phyloP scores from a whole-genome alignment of 2,329 filamentous ascomycete species.

The Microdochium paspali region DNA sequence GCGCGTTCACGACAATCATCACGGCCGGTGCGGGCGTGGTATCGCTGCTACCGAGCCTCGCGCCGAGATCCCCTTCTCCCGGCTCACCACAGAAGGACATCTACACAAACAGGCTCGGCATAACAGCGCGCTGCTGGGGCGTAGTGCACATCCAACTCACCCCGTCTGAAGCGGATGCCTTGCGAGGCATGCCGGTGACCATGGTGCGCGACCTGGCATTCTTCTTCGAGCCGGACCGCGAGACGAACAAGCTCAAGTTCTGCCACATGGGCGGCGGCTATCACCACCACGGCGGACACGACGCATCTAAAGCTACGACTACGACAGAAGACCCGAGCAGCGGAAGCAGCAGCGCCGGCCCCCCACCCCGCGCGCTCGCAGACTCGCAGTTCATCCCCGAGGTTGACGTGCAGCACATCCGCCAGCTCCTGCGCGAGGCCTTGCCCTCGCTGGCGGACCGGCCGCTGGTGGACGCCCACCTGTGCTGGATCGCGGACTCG shows the following conservation, averaged over 20 bases:
- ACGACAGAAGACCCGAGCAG: too few species aligned
- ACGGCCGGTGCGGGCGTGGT: slow-evolving; percentile 40
- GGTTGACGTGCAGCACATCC: slow-evolving; percentile 41
- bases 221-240: slow-evolving; percentile 54
- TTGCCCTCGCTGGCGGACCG: slow-evolving; percentile 19
- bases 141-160: slow-evolving; percentile 51
- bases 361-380: slow-evolving; percentile 29
- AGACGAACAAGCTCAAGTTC: slow-evolving; percentile 48
- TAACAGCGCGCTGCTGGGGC: slow-evolving; percentile 40
- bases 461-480: slow-evolving; percentile 42
- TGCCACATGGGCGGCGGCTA: slow-evolving; percentile 51
- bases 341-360: slow-evolving; percentile 23
- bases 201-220: slow-evolving; percentile 54
- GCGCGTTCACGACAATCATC: slow-evolving; percentile 34
- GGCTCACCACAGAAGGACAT: too few species aligned
- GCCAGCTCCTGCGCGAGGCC: slow-evolving; percentile 11
- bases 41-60: slow-evolving; percentile 38
- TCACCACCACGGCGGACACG: neutral
- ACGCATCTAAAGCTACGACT: too few species aligned
- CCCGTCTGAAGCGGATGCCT: slow-evolving; percentile 38
- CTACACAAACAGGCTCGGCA: too few species aligned
- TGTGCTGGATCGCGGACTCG: slow-evolving; percentile 59
- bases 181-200: slow-evolving; percentile 50
- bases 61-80: too few species aligned
- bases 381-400: slow-evolving; percentile 39